Evolutionary conservation across 163 green algal species (phyloP), one percentile per base, ranked within the genome.

Genomic region (Trebouxia gelatinosa): DNA sequence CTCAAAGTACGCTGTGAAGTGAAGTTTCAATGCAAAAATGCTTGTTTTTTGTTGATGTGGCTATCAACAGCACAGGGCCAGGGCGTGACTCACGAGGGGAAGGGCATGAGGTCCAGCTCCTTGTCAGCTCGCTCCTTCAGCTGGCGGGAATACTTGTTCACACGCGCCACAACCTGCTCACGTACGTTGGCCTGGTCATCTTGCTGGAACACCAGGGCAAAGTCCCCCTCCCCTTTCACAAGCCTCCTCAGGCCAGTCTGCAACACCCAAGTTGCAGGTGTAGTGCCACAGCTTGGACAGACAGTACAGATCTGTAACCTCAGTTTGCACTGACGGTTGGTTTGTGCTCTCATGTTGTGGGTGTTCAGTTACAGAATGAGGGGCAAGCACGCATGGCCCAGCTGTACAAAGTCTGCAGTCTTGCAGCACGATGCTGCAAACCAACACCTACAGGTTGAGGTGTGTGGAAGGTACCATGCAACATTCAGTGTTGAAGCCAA

Each of bases 101-200:
- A 89, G 2, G 87, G 87, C 39, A 91, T 77, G 6, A 32, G 7
- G 1, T 68, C 37, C 9, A 87, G 50, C 54, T 91, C 87, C 26
- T 67, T 40, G 19, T 48, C 35, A 26, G 79, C 77, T 0, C 87
- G 80, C 51, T 77, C 67, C 16, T 66, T 21, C 59, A 90, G 66
- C 17, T 75, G 67, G 23, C 66, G 71, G 0, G 82, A 84, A 3
- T 71, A 37, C 3, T 81, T 83, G 16, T 81, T 78, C 17, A 91
- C 83, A 0, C 70, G 65, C 34, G 78, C 51, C 26, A 89, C 74
- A 23, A 81, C 75, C 6, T 38, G 57, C 26, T 82, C 68, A 31
- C 78, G 59, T 0, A 32, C 65, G 23, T 57, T 46, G 16, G 34
- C n/a, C 3, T 54, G 68, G 4, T 40, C 54, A n/a, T 31, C 70